phyloP scores from a whole-genome alignment of 2,329 filamentous ascomycete species.

The Pseudogymnoascus sp. region DNA sequence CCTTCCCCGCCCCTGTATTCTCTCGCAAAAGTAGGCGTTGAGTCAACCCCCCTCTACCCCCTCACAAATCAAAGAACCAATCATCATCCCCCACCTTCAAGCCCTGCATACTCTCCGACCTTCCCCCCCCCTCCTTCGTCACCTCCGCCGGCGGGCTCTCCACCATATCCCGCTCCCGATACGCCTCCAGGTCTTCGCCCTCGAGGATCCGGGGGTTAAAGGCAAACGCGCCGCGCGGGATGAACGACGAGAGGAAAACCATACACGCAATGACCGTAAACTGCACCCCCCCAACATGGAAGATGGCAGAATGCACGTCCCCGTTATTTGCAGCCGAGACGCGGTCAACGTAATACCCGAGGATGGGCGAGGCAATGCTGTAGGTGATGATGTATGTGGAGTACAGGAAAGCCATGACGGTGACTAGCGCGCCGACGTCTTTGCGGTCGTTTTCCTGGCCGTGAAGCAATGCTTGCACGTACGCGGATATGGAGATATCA shows the following conservation, averaged over 20 bases:
- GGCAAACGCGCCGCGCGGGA: slow-evolving; percentile 35
- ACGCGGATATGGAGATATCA: slow-evolving; percentile 41
- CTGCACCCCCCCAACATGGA: slow-evolving; percentile 38
- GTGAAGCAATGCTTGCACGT: slow-evolving; percentile 40
- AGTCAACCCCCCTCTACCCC: too few relatives aligned
- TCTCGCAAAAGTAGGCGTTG: too few relatives aligned
- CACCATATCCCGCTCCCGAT: background rate
- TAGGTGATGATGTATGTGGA: slow-evolving; percentile 40
- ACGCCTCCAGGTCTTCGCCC: slow-evolving; percentile 29
- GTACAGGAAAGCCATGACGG: slow-evolving; percentile 44
- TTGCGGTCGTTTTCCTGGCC: slow-evolving; percentile 35
- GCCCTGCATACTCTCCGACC: too few relatives aligned
- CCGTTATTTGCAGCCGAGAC: slow-evolving; percentile 29
- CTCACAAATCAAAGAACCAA: too few relatives aligned
- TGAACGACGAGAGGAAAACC: slow-evolving; percentile 36
- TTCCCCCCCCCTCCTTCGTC: background rate
- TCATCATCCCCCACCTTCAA: too few relatives aligned
- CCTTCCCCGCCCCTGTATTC: too few relatives aligned
- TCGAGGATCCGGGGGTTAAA: slow-evolving; percentile 37
- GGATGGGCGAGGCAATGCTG: slow-evolving; percentile 35
- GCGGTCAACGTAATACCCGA: slow-evolving; percentile 38
- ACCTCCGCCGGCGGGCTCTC: background rate
- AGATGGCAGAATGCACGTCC: slow-evolving; percentile 33
- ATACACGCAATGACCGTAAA: slow-evolving; percentile 36
- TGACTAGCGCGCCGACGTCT: slow-evolving; percentile 39